Conservation (phyloP, 345 rosid genomes). For the Raphanus sativus region DNA sequence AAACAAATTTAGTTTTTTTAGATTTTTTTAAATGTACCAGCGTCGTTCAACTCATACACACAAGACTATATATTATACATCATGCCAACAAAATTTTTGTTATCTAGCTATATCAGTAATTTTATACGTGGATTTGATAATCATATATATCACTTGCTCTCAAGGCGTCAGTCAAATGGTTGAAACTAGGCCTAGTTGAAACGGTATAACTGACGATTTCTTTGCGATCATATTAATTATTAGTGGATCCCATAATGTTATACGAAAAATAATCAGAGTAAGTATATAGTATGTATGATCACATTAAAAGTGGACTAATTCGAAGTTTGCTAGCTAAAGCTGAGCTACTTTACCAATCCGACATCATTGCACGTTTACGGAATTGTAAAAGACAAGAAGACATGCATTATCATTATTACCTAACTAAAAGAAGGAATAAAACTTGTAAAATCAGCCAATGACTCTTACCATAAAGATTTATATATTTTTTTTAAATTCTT, state of each 20-base stretch:
- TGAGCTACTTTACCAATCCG: conserved; percentile 38
- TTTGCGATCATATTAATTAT: not conserved
- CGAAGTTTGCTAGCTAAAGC: conserved; percentile 32
- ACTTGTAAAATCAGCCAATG: conserved; percentile 1
- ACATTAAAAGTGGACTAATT: conserved; percentile 26
- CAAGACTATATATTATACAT: not conserved
- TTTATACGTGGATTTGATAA: not conserved
- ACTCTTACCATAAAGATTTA: conserved; percentile 32
- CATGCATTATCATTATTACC: conserved; percentile 32
- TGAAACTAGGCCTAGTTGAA: not conserved
- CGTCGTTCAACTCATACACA: not conserved
- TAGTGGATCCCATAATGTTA: not conserved
- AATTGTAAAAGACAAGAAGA: conserved; percentile 32
- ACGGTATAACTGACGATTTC: not conserved
- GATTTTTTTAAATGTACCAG: not conserved
- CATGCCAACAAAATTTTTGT: not conserved
- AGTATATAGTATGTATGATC: not conserved
- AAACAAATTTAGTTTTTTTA: not conserved
- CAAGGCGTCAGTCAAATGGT: not conserved
- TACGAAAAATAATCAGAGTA: not conserved
- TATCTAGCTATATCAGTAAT: not conserved
- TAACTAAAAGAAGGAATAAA: conserved; percentile 11
- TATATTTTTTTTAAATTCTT: no score
- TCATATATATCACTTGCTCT: not conserved
- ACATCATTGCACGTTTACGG: conserved; percentile 40